Conservation (phyloP, 192 early-diverging fungal genomes). For the Chytriomyces confervae region DNA sequence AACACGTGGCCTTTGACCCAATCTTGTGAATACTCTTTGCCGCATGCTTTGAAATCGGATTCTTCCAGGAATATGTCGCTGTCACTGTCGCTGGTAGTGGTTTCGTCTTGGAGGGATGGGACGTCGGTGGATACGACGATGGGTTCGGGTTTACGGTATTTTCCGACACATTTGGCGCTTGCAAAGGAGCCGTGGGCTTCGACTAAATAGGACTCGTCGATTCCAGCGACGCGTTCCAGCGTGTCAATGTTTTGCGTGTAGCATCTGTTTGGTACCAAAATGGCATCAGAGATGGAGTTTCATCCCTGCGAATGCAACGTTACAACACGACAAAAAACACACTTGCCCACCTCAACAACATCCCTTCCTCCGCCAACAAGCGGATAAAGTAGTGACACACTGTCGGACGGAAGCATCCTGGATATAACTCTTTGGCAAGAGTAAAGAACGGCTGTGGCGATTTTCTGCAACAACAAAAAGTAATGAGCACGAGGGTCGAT, state of each 20-base stretch:
- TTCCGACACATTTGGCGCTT: constrained; percentile 78
- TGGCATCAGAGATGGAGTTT: too few species aligned
- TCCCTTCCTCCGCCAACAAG: constrained; percentile 72
- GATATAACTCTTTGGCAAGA: constrained; percentile 91
- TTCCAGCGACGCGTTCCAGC: constrained; percentile 84
- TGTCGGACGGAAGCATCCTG: constrained; percentile 77
- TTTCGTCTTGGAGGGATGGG: constrained; percentile 12
- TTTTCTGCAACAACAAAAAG: constrained; percentile 1
- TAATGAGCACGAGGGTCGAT: not conserved
- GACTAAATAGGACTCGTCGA: constrained; percentile 69
- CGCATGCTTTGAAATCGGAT: constrained; percentile 23
- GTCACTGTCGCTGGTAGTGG: constrained; percentile 1
- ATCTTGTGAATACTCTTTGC: constrained; percentile 31
- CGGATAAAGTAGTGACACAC: constrained; percentile 88
- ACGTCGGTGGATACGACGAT: not conserved
- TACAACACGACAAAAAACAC: not conserved
- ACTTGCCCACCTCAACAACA: constrained; percentile 67
- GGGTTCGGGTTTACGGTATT: constrained; percentile 42
- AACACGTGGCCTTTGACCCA: constrained; percentile 41
- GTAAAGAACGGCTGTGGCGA: constrained; percentile 89
- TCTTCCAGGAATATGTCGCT: constrained; percentile 7
- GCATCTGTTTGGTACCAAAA: constrained; percentile 35
- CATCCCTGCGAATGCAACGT: not conserved
- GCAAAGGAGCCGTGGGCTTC: constrained; percentile 97
- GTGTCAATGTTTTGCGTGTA: constrained; percentile 99